These are phyloP conservation scores for Cupressus sempervirens DNA, from an alignment of 75 land plant genomes.

Conservation along the genomic window DNA sequence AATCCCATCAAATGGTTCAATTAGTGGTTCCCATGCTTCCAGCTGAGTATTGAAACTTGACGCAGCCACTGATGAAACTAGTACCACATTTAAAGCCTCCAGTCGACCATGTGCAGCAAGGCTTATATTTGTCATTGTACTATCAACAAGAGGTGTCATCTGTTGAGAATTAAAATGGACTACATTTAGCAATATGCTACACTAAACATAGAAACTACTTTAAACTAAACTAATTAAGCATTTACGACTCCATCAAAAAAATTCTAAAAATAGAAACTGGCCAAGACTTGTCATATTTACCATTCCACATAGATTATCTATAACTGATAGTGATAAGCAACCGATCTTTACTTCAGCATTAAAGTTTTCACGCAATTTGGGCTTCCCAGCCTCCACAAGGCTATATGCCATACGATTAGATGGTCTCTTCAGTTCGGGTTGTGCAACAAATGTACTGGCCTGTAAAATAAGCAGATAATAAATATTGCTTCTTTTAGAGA, in stretches of 20 bases:
- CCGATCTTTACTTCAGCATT: conserved; percentile 80
- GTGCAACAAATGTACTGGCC: conserved; percentile 94
- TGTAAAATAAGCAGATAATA: conserved; percentile 21
- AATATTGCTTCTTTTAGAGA: background rate
- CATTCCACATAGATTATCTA: conserved; percentile 80
- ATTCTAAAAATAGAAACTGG: background rate
- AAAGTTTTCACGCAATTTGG: conserved; percentile 63
- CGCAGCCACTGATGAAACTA: conserved; percentile 83
- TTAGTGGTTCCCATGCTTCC: conserved; percentile 96
- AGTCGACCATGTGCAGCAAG: conserved; percentile 90
- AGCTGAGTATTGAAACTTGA: conserved; percentile 91
- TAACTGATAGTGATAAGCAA: conserved; percentile 65
- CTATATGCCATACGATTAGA: conserved; percentile 74
- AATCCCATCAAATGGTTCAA: conserved; percentile 98
- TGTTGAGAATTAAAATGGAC: conserved; percentile 25
- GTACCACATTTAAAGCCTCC: conserved; percentile 84
- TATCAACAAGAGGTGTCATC: conserved; percentile 88
- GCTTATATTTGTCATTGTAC: conserved; percentile 76
- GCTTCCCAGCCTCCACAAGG: conserved; percentile 66
- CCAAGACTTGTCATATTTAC: conserved; percentile 34
- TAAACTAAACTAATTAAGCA: background rate
- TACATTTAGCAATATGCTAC: background rate
- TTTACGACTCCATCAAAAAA: background rate
- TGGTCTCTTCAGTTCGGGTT: conserved; percentile 80
- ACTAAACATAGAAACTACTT: background rate